Percentiles rank a stretch among this genome's conserved stretches.
phyloP scores from a whole-genome alignment of 2,329 filamentous ascomycete genomes.

The Triangularia verruculosa region DNA sequence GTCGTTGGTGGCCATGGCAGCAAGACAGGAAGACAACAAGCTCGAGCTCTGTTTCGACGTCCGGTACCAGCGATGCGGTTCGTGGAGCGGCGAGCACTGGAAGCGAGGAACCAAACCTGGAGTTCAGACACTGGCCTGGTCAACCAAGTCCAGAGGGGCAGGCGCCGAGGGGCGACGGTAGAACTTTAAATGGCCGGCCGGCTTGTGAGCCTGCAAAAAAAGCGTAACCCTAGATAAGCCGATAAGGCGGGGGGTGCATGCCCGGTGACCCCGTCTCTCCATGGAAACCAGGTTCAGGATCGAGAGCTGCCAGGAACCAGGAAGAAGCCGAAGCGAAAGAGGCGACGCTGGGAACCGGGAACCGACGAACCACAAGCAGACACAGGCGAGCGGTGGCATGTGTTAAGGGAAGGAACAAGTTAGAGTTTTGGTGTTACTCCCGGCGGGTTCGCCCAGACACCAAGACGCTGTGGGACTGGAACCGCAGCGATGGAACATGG shows the following conservation, averaged over 20 bases:
- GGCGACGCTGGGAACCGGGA: not conserved
- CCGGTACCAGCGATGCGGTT: not conserved
- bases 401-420: not conserved
- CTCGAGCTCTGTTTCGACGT: not conserved
- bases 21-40: not conserved
- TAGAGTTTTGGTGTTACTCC: constrained; percentile 16
- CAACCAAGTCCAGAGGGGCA: not conserved
- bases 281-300: not conserved
- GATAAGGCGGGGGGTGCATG: not conserved
- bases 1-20: constrained; percentile 11
- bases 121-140: constrained; percentile 7
- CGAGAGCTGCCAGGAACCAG: not conserved
- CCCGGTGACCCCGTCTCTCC: not conserved
- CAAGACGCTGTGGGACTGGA: not conserved
- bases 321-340: not conserved
- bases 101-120: constrained; percentile 3
- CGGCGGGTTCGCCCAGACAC: constrained; percentile 5
- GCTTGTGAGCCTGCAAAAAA: not conserved
- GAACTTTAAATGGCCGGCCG: constrained; percentile 7
- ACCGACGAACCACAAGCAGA: not conserved
- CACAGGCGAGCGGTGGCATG: constrained; percentile 1
- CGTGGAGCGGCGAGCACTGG: not conserved
- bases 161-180: constrained; percentile 4
- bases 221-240: not conserved
- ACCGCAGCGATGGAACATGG: not conserved